phyloP scores from a whole-genome alignment of 2,329 filamentous ascomycete species.

The Cladosporium sp. region DNA sequence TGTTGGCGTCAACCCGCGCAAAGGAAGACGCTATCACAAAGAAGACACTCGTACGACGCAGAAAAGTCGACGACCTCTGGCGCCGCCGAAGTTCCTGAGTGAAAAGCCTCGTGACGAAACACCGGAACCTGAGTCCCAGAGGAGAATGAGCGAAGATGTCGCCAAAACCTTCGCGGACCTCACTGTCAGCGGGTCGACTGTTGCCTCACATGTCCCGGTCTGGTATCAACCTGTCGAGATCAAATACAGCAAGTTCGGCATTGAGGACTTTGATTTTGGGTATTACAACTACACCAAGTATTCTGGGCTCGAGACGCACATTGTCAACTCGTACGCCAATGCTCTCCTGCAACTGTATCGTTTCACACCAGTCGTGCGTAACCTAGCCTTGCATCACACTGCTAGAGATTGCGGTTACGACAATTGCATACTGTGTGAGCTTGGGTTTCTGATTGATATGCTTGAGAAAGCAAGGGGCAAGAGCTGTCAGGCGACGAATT shows the following conservation, averaged over 20 bases:
- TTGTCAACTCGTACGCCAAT: constrained; percentile 95
- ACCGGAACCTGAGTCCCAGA: constrained; percentile 37
- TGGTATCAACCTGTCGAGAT: constrained; percentile 96
- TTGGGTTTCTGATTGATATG: constrained; percentile 97
- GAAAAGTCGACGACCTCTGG: constrained; percentile 57
- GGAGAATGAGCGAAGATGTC: constrained; percentile 52
- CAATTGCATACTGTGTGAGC: constrained; percentile 83
- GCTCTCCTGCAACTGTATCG: constrained; percentile 85
- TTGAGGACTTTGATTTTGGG: constrained; percentile 98
- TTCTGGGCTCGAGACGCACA: constrained; percentile 92
- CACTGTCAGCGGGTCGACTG: constrained; percentile 63
- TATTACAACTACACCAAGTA: constrained; percentile 93
- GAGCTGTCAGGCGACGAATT: constrained; percentile 93
- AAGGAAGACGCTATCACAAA: constrained; percentile 73
- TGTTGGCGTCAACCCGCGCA: constrained; percentile 49
- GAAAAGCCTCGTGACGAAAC: constrained; percentile 71
- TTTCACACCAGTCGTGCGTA: constrained; percentile 83
- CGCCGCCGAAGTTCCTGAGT: constrained; percentile 89
- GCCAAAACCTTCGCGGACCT: constrained; percentile 62
- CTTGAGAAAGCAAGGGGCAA: constrained; percentile 90
- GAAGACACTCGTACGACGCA: constrained; percentile 49
- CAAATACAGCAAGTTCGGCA: constrained; percentile 97
- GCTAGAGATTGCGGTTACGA: constrained; percentile 80
- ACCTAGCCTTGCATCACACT: constrained; percentile 82
- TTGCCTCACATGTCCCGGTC: constrained; percentile 73